Evolutionary conservation across 2,329 filamentous ascomycete genomes (phyloP).

Genomic region (Sphaceloma murrayae): DNA sequence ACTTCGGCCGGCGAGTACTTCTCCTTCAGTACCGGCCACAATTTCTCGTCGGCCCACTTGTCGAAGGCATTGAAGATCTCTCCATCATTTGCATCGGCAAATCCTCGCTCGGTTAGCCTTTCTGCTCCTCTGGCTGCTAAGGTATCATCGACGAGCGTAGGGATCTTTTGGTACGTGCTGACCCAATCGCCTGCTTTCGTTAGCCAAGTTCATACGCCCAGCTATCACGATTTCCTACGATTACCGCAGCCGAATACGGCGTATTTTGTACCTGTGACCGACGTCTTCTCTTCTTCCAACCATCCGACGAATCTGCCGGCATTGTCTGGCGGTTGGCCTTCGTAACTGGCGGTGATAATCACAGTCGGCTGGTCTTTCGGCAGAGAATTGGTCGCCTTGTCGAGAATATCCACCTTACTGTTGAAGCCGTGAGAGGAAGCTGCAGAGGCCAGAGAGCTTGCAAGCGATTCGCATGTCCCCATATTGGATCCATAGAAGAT

Average conservation of each 20-base stretch:
- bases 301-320: slow-evolving; percentile 59
- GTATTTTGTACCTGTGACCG: slow-evolving; percentile 49
- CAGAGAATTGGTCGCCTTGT: slow-evolving; percentile 52
- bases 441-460: slow-evolving; percentile 52
- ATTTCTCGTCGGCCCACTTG: slow-evolving; percentile 52
- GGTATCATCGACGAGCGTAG: slow-evolving; percentile 50
- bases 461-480: slow-evolving; percentile 63
- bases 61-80: slow-evolving; percentile 63
- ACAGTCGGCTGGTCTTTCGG: slow-evolving; percentile 53
- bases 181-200: slow-evolving; percentile 37
- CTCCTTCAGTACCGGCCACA: slow-evolving; percentile 44
- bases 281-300: slow-evolving; percentile 45
- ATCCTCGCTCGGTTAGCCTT: slow-evolving; percentile 42
- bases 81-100: slow-evolving; percentile 51
- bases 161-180: slow-evolving; percentile 57
- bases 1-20: slow-evolving; percentile 26
- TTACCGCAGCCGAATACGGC: slow-evolving; percentile 63
- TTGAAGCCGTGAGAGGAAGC: slow-evolving; percentile 52
- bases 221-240: slow-evolving; percentile 22
- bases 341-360: slow-evolving; percentile 62
- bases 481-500: slow-evolving; percentile 66
- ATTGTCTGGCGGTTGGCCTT: slow-evolving; percentile 65
- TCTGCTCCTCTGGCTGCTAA: slow-evolving; percentile 44
- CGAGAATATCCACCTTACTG: slow-evolving; percentile 45
- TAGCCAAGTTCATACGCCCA: slow-evolving; percentile 10